phyloP scores from a whole-genome alignment of 208 protist genomes.

The Trichomonas tenax region DNA sequence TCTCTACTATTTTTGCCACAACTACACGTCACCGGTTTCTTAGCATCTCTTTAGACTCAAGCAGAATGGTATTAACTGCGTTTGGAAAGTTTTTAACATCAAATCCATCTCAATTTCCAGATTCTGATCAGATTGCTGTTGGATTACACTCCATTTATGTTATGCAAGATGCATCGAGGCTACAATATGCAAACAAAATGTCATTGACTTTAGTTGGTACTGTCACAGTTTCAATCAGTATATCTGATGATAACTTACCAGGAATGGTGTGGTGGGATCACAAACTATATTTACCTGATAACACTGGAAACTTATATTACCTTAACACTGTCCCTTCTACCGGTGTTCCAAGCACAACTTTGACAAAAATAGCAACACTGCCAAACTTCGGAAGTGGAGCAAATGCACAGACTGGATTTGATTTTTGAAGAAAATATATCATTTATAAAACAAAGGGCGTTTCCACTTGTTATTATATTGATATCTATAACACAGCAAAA shows the following conservation, averaged over 20 bases:
- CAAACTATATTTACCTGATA: not conserved
- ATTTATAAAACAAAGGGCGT: too few species aligned
- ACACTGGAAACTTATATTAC: not conserved
- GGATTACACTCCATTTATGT: not conserved
- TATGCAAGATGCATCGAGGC: not conserved
- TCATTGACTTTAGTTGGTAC: not conserved
- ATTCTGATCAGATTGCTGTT: not conserved
- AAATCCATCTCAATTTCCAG: not conserved
- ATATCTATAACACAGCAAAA: too few species aligned
- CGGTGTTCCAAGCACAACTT: not conserved
- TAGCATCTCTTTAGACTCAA: too few species aligned
- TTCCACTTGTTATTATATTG: too few species aligned
- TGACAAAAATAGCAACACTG: not conserved
- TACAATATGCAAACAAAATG: not conserved
- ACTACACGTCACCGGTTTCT: too few species aligned
- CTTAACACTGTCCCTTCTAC: not conserved
- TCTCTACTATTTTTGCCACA: too few species aligned
- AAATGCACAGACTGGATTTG: not conserved
- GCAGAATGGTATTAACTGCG: not conserved
- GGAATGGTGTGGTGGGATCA: not conserved
- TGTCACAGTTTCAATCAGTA: not conserved
- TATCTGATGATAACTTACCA: not conserved
- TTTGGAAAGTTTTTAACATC: not conserved
- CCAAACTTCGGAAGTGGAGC: not conserved
- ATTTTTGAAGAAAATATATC: not conserved